phyloP scores from a whole-genome alignment of 495 filamentous ascomycete species.

The Talaromyces liani region DNA sequence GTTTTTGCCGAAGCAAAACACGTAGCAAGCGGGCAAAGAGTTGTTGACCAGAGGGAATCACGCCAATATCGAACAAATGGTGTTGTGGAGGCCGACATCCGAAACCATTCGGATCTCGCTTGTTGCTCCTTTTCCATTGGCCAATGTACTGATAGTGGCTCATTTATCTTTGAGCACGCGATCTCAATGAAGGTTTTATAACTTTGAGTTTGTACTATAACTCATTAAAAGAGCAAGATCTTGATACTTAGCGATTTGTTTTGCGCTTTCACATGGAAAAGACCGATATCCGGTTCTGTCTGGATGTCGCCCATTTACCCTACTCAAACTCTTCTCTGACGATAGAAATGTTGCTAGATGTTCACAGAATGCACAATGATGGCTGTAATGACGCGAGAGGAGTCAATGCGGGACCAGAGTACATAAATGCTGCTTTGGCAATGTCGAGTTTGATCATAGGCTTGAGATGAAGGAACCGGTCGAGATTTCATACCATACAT shows the following conservation, averaged over 20 bases:
- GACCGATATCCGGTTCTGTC: not conserved
- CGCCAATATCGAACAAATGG: not conserved
- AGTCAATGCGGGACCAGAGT: not conserved
- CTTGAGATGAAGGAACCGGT: not conserved
- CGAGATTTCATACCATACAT: not conserved
- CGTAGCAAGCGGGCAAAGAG: not conserved
- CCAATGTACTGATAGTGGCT: not conserved
- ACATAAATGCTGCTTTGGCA: not conserved
- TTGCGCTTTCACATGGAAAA: not conserved
- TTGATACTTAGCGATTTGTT: too few relatives aligned
- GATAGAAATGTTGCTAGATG: too few relatives aligned
- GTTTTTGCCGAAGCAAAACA: too few relatives aligned
- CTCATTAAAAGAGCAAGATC: not conserved
- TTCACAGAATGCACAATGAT: too few relatives aligned
- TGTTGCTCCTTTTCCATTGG: not conserved
- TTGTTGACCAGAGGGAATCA: not conserved
- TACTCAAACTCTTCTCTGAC: not conserved
- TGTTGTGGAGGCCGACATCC: not conserved
- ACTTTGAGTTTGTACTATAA: not conserved
- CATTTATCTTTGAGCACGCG: not conserved
- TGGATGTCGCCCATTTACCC: not conserved
- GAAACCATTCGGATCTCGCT: not conserved
- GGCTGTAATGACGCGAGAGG: too few relatives aligned
- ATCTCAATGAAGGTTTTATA: not conserved
- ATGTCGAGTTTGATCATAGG: not conserved